These are phyloP conservation scores for Gentiana dahurica DNA, from an alignment of 257 asterid species.

Conservation along the genomic window DNA sequence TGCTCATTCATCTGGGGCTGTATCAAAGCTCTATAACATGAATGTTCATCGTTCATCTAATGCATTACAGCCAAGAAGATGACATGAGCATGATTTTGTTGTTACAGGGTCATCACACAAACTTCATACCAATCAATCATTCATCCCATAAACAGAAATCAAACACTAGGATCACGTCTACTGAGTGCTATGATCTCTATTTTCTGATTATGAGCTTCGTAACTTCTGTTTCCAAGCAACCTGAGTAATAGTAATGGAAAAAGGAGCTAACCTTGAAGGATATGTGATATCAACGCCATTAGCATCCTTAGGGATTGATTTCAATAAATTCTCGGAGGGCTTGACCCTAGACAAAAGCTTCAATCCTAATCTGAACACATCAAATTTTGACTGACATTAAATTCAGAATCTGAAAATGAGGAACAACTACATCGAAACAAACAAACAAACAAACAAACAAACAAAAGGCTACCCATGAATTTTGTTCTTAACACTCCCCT, in stretches of 20 bases:
- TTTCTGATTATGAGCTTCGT: no score
- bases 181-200: no score
- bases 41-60: no score
- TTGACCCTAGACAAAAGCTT: constrained; percentile 74
- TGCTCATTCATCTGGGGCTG: no score
- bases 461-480: constrained; percentile 51
- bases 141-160: no score
- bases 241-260: neutral
- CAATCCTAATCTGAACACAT: constrained; percentile 60
- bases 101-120: no score
- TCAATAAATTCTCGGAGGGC: constrained; percentile 89
- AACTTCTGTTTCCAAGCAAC: no score
- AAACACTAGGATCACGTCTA: no score
- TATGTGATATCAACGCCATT: constrained; percentile 51
- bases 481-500: constrained; percentile 68
- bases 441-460: neutral
- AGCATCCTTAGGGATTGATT: constrained; percentile 79
- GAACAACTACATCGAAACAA: neutral
- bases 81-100: no score
- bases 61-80: no score
- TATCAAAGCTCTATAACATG: no score
- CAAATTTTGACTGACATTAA: neutral
- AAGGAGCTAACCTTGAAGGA: constrained; percentile 50
- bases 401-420: constrained; percentile 5
- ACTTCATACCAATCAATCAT: no score